Conservation (phyloP, 345 rosid genomes). For the Heritiera littoralis region DNA sequence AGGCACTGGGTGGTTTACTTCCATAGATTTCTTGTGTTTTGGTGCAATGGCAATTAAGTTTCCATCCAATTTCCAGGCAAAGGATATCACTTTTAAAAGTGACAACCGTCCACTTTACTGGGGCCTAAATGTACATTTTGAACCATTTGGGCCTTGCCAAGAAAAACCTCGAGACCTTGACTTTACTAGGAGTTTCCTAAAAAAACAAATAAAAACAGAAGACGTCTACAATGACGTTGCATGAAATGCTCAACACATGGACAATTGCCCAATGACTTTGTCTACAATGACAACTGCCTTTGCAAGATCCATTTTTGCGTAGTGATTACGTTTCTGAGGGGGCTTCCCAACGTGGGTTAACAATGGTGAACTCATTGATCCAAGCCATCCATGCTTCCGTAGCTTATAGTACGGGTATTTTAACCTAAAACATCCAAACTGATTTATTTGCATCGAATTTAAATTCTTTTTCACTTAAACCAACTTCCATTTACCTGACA, state of each 20-base stretch:
- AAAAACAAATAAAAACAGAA: background rate
- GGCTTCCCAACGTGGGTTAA: background rate
- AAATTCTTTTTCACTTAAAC: too few species aligned
- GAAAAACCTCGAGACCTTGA: background rate
- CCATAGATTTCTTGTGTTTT: background rate
- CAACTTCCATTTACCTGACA: too few species aligned
- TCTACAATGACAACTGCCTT: background rate
- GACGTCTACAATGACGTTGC: background rate
- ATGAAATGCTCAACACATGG: background rate
- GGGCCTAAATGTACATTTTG: background rate
- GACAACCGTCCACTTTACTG: background rate
- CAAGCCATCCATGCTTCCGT: background rate
- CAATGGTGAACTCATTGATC: background rate
- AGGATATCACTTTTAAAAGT: background rate
- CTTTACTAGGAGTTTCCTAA: background rate
- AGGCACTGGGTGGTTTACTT: background rate
- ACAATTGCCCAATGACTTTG: background rate
- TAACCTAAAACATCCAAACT: background rate
- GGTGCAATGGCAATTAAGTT: background rate
- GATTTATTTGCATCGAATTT: too few species aligned
- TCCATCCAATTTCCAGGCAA: conserved; percentile 1
- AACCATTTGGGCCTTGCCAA: background rate
- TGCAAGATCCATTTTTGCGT: too few species aligned
- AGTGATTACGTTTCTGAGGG: too few species aligned
- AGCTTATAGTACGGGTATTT: too few species aligned